phyloP scores from a whole-genome alignment of 2,329 filamentous ascomycete genomes.

The Microsporum audouinii region DNA sequence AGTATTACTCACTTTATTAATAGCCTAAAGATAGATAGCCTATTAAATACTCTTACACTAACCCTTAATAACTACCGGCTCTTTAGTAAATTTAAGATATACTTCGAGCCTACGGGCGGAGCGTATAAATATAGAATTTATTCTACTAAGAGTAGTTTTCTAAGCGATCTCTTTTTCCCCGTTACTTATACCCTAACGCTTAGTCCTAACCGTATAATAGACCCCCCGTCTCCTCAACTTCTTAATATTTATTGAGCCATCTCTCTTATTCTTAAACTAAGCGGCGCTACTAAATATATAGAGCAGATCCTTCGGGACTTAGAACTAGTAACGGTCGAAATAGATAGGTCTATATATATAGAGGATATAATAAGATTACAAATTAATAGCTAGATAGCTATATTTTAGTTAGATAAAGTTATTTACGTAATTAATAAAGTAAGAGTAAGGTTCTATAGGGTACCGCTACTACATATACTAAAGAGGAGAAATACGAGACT shows the following conservation, averaged over 20 bases:
- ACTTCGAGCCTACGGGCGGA: conserved; percentile 16
- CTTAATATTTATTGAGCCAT: conserved; percentile 21
- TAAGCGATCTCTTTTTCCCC: conserved; percentile 16
- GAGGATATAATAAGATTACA: background rate
- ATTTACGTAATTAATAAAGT: background rate
- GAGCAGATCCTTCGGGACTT: conserved; percentile 17
- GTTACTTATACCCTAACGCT: conserved; percentile 18
- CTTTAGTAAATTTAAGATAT: conserved; percentile 18
- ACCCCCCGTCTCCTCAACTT: conserved; percentile 22
- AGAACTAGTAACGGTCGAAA: conserved; percentile 15
- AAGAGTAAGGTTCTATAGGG: background rate
- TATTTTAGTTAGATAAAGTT: background rate
- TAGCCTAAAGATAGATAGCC: conserved; percentile 25
- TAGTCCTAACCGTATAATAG: conserved; percentile 21
- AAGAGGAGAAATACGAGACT: background rate
- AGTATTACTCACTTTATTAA: conserved; percentile 28
- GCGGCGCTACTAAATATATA: conserved; percentile 10
- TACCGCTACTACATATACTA: too few species aligned
- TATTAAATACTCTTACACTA: conserved; percentile 8
- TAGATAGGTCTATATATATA: conserved; percentile 11
- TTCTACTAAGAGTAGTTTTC: conserved; percentile 12
- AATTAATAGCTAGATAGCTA: background rate
- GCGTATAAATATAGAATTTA: conserved; percentile 16
- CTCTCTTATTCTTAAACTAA: conserved; percentile 20
- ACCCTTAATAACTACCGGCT: background rate